A percentile compares a stretch with the other conserved stretches of the same genome.
phyloP scores from a whole-genome alignment of 129 eudicot genomes.

The Mikania micrantha region DNA sequence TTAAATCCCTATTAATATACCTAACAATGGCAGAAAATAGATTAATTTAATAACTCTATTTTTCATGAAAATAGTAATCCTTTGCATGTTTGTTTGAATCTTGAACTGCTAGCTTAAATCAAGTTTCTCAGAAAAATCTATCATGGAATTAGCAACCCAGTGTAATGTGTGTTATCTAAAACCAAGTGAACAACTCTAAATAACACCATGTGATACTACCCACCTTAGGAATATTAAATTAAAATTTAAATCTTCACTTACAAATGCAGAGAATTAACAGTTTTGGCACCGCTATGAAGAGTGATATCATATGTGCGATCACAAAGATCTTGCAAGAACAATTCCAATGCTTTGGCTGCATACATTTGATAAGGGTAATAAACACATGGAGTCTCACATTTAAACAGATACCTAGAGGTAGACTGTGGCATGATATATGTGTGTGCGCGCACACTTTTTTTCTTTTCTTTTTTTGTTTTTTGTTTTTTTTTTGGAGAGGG shows the following conservation, averaged over 20 bases:
- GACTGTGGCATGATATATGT: not conserved
- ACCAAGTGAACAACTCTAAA: not conserved
- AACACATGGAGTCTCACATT: not conserved
- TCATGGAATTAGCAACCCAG: not conserved
- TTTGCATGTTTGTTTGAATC: too few species aligned
- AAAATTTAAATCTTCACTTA: conserved; percentile 32
- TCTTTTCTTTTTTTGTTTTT: too few species aligned
- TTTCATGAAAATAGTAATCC: too few species aligned
- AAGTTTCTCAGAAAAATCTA: not conserved
- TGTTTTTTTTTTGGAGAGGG: too few species aligned
- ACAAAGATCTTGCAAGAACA: conserved; percentile 88
- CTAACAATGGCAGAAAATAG: too few species aligned
- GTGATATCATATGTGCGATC: conserved; percentile 85
- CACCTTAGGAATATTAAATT: conserved; percentile 9
- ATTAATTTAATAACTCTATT: too few species aligned
- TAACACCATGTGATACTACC: not conserved
- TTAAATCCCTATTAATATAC: too few species aligned
- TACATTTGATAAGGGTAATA: not conserved
- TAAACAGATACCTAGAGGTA: not conserved
- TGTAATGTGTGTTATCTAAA: too few species aligned
- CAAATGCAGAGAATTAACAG: conserved; percentile 82
- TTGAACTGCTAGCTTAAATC: not conserved
- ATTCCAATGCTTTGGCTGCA: conserved; percentile 91
- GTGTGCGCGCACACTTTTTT: too few species aligned
- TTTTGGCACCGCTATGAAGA: conserved; percentile 76